Base-by-base conservation (phyloP, 2,329 filamentous ascomycete species). In the Didymella glomerata region DNA sequence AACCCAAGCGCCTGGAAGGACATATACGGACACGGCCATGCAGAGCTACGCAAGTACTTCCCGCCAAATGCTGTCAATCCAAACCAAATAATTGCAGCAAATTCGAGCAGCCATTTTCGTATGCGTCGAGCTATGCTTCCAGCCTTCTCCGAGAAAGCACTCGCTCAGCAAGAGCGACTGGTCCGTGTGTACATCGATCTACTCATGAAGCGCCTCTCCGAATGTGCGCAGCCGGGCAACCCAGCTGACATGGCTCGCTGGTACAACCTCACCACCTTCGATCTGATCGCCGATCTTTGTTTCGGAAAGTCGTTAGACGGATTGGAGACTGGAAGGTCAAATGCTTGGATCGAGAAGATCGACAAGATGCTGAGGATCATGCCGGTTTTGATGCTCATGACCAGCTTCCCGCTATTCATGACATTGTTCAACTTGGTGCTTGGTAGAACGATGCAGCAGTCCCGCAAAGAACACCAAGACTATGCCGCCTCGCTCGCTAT, bases 101-200 rank as follows among this genome's bases (percentile, higher is more conserved):
- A 69, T 27, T 73, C 79, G 34, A 68, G 65, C 16, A 66, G 71
- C 32, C 79, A 82, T 60, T 63, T 67, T 14, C 75, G 78, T 3
- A 70, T 73, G 59, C 75, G 80, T 18, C 73, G 76, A 22, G 67
- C 80, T 6, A 76, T 81, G 30, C 72, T 71, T 1, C 70, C 79
- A 40, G 78, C 75, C 0, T 67, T 67, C n/a, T 62, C 60, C 13
- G 62, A 62, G 5, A 59, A 54, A 22, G 62, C 63, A 2, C 54
- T 67, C 11, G 41, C 46, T 13, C 54, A 63, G 34, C 64, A 67
- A 28, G 64, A 67, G 24, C 38, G 34, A 2, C 46, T 67, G 40
- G 58, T 67, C 10, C 48, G 48, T 5, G 48, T 54, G 14, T 63
- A 63, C 42, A 46, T 67, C 18, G 60, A 63, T 24, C 45, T 57